Conservation (phyloP, 768 basidiomycete species). For the Lyophyllum semitale region DNA sequence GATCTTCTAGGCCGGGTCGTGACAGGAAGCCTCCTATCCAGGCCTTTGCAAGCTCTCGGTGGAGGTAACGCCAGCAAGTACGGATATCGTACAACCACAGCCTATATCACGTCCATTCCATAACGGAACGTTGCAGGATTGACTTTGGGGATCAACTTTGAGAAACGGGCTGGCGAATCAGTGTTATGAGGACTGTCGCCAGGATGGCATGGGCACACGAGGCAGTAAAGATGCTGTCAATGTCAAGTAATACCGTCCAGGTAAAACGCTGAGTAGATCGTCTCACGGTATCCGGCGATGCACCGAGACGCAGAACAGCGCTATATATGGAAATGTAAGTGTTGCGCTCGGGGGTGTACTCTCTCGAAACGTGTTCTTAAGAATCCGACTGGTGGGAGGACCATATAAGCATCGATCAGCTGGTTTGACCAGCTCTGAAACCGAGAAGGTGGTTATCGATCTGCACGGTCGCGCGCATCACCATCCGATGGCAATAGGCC, state of each 20-base stretch:
- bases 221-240: neutral
- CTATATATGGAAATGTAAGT: too few relatives aligned
- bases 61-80: constrained; percentile 16
- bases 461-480: too few relatives aligned
- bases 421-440: too few relatives aligned
- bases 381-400: too few relatives aligned
- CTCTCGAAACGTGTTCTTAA: too few relatives aligned
- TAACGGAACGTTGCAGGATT: constrained; percentile 12
- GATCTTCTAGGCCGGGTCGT: constrained; percentile 25
- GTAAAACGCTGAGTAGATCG: neutral
- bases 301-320: neutral
- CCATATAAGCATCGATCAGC: too few relatives aligned
- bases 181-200: neutral
- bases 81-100: neutral
- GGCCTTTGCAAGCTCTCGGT: constrained; percentile 22
- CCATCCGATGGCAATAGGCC: too few relatives aligned
- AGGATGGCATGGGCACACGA: neutral
- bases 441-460: too few relatives aligned
- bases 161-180: constrained; percentile 3
- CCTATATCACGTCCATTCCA: constrained; percentile 16
- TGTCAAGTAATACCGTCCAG: neutral
- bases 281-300: neutral
- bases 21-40: constrained; percentile 29
- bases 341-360: too few relatives aligned
- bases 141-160: constrained; percentile 7